Evolutionary conservation across 148 eudicot species (phyloP), one percentile per base, ranked within the genome.

Genomic region (Linanthus parryae): DNA sequence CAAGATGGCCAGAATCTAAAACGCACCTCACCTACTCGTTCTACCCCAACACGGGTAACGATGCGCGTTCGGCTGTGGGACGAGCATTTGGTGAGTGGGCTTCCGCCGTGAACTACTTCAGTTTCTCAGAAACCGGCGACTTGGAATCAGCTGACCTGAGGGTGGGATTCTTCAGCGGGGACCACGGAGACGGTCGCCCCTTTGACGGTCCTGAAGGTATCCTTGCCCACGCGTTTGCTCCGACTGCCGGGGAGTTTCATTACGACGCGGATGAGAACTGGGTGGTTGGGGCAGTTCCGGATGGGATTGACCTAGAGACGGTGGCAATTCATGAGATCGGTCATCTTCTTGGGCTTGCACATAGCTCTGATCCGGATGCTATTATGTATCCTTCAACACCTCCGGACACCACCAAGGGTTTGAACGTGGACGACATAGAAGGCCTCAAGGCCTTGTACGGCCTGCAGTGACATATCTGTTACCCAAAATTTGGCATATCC

Each of bases 291-390:
- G 31, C 36, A 5, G 8, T 6, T 14, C 12, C 13, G 11, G 28
- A 4, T 26, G n/a, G 20, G 9, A n/a, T 50, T 0, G 54, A 50
- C 23, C 19, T 50, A 23, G 54, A 50, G 17, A 23, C 39, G 0
- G 40, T 50, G 20, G 40, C 54, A 8, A 24, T 28, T 5, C 54
- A 50, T 19, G 54, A 33, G 15, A 50, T 50, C 2, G 54, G 54
- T 1, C 54, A 50, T 31, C 40, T 50, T 17, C 23, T 50, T 10
- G 38, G 54, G 40, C 24, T 50, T 2, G 30, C n/a, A 2, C 54
- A 50, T 17, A 48, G 54, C 28, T 3, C 2, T 5, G 37, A 13
- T 31, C 14, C n/a, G 23, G 38, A 19, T 30, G 23, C 54, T 3
- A 50, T 50, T 31, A 50, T 50, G 54, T 50, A 18, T 11, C 16